These are phyloP conservation scores for Amanita pallidorosea DNA, from an alignment of 768 basidiomycete species.

Conservation along the genomic window DNA sequence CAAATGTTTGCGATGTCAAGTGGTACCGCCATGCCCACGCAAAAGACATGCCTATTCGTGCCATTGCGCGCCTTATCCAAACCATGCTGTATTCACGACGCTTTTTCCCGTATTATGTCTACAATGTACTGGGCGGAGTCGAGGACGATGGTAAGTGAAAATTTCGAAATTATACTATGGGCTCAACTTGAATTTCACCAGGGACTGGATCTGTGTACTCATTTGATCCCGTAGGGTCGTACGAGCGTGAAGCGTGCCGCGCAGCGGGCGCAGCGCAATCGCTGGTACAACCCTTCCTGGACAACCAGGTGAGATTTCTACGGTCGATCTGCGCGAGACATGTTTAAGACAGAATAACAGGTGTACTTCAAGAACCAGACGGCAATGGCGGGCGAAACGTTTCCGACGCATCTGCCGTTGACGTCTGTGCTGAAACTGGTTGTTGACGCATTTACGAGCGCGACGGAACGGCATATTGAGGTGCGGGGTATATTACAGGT, in stretches of 20 bases:
- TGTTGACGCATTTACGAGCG: constrained; percentile 93
- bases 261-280: constrained; percentile 94
- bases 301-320: constrained; percentile 73
- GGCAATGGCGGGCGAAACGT: constrained; percentile 56
- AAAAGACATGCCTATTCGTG: constrained; percentile 93
- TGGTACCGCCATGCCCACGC: constrained; percentile 98
- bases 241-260: constrained; percentile 94
- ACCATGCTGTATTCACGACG: constrained; percentile 95
- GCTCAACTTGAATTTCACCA: constrained; percentile 20
- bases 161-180: constrained; percentile 4
- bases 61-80: constrained; percentile 96
- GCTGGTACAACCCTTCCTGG: constrained; percentile 94
- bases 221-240: constrained; percentile 98
- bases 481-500: constrained; percentile 25
- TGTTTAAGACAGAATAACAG: constrained; percentile 28
- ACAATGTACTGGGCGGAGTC: constrained; percentile 92
- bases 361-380: constrained; percentile 97
- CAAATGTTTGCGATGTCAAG: constrained; percentile 26
- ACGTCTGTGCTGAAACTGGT: constrained; percentile 74
- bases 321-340: background rate
- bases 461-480: constrained; percentile 98
- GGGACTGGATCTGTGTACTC: constrained; percentile 97
- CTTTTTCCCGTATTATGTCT: constrained; percentile 98
- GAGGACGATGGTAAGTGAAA: constrained; percentile 84
- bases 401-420: constrained; percentile 78